phyloP scores from a whole-genome alignment of 2,329 filamentous ascomycete species.

The Arthrobotrys sinensis region DNA sequence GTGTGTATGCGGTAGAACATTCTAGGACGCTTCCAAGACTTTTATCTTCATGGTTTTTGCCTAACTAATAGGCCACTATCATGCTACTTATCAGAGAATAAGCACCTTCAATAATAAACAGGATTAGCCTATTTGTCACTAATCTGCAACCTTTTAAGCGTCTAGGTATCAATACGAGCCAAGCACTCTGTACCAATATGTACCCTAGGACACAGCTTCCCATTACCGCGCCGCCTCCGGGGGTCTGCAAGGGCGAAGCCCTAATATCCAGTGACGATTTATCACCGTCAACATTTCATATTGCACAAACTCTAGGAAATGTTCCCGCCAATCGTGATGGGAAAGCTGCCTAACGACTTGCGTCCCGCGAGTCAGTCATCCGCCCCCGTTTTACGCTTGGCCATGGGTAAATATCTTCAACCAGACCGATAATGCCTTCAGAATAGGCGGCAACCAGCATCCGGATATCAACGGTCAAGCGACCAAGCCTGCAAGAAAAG shows the following conservation, averaged over 20 bases:
- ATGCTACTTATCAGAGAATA: constrained; percentile 26
- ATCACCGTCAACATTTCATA: neutral
- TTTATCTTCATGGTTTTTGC: constrained; percentile 1
- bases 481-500: constrained; percentile 13
- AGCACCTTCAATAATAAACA: neutral
- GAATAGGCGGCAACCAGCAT: constrained; percentile 22
- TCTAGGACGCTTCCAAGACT: neutral
- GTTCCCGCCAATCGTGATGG: neutral
- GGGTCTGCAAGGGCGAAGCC: constrained; percentile 6
- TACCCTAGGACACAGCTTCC: constrained; percentile 25
- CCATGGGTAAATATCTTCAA: constrained; percentile 19
- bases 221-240: constrained; percentile 22
- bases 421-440: neutral
- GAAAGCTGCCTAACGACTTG: constrained; percentile 32
- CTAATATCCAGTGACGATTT: constrained; percentile 5
- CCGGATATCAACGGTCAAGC: constrained; percentile 23
- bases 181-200: constrained; percentile 11
- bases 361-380: constrained; percentile 1
- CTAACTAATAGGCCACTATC: constrained; percentile 14
- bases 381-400: constrained; percentile 18
- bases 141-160: constrained; percentile 8
- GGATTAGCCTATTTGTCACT: constrained; percentile 37
- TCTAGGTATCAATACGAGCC: constrained; percentile 28
- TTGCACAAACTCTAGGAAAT: neutral
- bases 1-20: neutral